phyloP scores from a whole-genome alignment of 495 filamentous ascomycete genomes.

The Xylaria scruposa region DNA sequence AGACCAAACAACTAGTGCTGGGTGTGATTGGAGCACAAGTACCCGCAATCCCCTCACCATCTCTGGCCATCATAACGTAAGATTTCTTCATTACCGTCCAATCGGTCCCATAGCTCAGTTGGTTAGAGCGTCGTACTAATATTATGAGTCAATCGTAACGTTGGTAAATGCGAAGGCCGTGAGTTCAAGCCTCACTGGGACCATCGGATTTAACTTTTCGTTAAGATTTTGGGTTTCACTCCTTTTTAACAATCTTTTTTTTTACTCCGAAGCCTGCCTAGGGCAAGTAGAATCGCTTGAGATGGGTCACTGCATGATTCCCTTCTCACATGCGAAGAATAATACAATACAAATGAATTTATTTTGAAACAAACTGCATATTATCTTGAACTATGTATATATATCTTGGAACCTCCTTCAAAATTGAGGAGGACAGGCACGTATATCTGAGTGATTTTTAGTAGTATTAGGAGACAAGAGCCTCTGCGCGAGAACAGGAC shows the following conservation, averaged over 20 bases:
- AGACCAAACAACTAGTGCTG: background rate
- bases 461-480: background rate
- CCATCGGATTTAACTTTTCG: background rate
- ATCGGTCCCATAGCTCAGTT: constrained; percentile 25
- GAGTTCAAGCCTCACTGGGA: constrained; percentile 28
- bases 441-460: background rate
- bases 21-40: background rate
- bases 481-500: background rate
- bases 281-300: background rate
- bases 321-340: background rate
- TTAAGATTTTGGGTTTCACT: background rate
- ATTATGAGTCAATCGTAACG: constrained; percentile 10
- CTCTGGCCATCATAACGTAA: background rate
- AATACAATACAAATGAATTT: background rate
- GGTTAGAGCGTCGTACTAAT: constrained; percentile 28
- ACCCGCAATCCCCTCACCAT: background rate
- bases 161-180: constrained; percentile 25
- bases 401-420: background rate
- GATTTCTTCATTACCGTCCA: background rate
- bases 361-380: background rate
- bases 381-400: background rate
- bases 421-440: background rate
- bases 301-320: too few relatives aligned
- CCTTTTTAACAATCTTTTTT: background rate
- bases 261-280: background rate